These are phyloP conservation scores for Microdochium bolleyi DNA, from an alignment of 2,329 filamentous ascomycete species.

Conservation along the genomic window DNA sequence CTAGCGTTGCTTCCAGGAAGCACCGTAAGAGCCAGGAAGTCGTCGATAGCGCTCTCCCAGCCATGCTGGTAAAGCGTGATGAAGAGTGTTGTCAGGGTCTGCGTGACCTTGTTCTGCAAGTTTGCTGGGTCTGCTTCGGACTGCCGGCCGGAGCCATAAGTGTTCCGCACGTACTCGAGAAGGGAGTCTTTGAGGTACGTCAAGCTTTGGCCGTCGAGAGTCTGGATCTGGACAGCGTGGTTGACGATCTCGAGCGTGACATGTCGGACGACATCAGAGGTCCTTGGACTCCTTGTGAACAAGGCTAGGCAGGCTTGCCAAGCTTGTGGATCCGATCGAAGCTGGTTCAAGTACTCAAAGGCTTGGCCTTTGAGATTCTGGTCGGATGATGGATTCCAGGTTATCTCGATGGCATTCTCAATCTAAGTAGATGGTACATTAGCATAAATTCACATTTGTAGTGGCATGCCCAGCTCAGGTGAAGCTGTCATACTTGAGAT, in stretches of 20 bases:
- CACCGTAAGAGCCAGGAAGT: constrained; percentile 72
- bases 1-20: constrained; percentile 47
- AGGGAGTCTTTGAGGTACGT: constrained; percentile 72
- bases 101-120: constrained; percentile 94
- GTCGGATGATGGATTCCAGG: constrained; percentile 74
- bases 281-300: constrained; percentile 70
- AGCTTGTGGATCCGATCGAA: constrained; percentile 73
- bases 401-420: constrained; percentile 92
- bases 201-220: constrained; percentile 66
- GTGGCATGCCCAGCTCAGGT: background rate
- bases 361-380: constrained; percentile 72
- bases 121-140: constrained; percentile 59
- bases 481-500: constrained; percentile 31
- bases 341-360: constrained; percentile 69
- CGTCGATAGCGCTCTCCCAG: constrained; percentile 87
- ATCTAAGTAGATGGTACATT: constrained; percentile 44
- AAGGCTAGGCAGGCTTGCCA: constrained; percentile 86
- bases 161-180: constrained; percentile 70
- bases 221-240: constrained; percentile 74
- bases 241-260: constrained; percentile 91
- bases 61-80: constrained; percentile 75
- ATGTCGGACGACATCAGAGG: constrained; percentile 78
- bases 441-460: too few relatives aligned
- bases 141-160: constrained; percentile 56
- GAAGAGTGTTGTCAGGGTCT: constrained; percentile 92